Percentiles rank a stretch among this genome's conserved stretches.
phyloP scores from a whole-genome alignment of 192 early-diverging fungal genomes.

The Powellomyces hirtus region DNA sequence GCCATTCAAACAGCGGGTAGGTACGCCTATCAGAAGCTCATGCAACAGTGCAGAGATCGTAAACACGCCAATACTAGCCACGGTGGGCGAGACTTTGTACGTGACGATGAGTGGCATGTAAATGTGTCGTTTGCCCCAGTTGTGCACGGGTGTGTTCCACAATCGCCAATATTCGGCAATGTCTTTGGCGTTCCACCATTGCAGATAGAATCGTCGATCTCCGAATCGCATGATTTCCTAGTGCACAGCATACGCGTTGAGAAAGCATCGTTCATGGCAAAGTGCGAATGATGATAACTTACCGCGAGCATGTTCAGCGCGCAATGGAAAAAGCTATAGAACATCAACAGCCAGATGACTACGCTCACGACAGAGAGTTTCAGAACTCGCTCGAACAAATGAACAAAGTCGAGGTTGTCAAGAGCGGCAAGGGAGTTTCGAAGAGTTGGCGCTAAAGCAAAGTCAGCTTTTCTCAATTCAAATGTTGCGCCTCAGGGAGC shows the following conservation, averaged over 20 bases:
- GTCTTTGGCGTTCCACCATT: conserved; percentile 77
- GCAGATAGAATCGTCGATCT: conserved; percentile 77
- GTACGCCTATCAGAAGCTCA: conserved; percentile 82
- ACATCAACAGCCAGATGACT: conserved; percentile 86
- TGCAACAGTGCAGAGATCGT: conserved; percentile 82
- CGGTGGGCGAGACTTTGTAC: conserved; percentile 55
- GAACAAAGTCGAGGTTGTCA: conserved; percentile 62
- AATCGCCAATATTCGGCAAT: conserved; percentile 82
- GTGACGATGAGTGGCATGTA: conserved; percentile 75
- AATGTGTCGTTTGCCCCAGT: conserved; percentile 75
- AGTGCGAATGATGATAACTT: not conserved
- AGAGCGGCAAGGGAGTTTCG: conserved; percentile 72
- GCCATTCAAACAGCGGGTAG: conserved; percentile 75
- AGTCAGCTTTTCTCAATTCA: not conserved
- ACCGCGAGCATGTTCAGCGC: conserved; percentile 77
- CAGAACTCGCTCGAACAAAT: conserved; percentile 79
- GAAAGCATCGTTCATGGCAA: conserved; percentile 9
- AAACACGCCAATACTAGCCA: conserved; percentile 68
- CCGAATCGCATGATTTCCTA: conserved; percentile 71
- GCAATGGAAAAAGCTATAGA: conserved; percentile 82
- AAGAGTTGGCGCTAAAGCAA: conserved; percentile 58
- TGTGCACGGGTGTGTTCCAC: conserved; percentile 84
- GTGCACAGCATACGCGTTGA: no score
- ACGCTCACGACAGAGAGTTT: conserved; percentile 73
- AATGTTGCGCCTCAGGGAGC: no score